Evolutionary conservation across 352 stramenopile species (phyloP), one percentile per base, ranked within the genome.

Genomic region (Thalassiosira mediterranea): DNA sequence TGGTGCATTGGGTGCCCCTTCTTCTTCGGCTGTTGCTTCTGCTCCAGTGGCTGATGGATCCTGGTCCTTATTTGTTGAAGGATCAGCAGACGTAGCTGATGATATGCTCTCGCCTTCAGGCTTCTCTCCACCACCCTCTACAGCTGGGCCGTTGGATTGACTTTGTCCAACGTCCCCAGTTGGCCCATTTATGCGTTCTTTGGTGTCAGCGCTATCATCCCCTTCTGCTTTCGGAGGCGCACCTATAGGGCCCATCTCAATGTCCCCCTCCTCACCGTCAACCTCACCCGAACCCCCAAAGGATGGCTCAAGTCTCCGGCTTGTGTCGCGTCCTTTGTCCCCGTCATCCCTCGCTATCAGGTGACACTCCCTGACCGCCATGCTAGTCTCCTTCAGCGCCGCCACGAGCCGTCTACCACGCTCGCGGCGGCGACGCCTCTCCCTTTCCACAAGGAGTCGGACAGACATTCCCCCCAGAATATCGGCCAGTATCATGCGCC

Each of bases 361-460:
- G 46, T 72, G 62, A 48, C 62, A 62, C 25, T 63, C 34, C 48
- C 57, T 53, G 3, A 72, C 49, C 21, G 53, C 53, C 54, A 74
- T 54, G 26, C 48, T 64, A 67, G 42, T 67, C 23, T 74, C 53
- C 54, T 67, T 74, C 53, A 74, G 54, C 42, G 26, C 31, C 11
- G 29, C 40, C 17, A 74, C 53, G 31, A 74, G 61, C 13, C 46
- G 31, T 10, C 15, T 15, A 1, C 65, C 53, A 44, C 65, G 52
- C 23, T 74, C 53, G 10, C 44, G 29, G 28, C 25, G 52, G 4
- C 54, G 21, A 13, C 46, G 0, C 23, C 67, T 32, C 47, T 74
- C 65, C 32, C 65, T 4, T 15, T 74, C 53, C n/a, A 74, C 28
- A 38, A 74, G 11, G 19, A 37, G 59, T 15, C 54, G 17, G 0